A percentile compares a stretch with the other conserved stretches of the same genome.
Conservation (phyloP, 2,329 filamentous ascomycete species). For the Paraconiothyrium sp. region DNA sequence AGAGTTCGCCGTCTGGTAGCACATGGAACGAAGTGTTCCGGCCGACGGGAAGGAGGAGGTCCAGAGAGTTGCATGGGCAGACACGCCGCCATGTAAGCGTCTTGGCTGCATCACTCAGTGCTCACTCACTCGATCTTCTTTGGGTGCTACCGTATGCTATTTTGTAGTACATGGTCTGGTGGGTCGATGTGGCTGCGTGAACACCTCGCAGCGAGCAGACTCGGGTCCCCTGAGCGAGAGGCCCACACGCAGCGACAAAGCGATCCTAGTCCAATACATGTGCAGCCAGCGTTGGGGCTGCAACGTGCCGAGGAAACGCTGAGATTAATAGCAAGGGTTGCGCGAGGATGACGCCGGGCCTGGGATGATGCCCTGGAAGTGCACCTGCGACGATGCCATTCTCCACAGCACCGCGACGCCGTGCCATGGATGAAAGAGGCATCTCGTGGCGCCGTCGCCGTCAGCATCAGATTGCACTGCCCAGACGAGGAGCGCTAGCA, state of each 20-base stretch:
- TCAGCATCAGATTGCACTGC: constrained; percentile 15
- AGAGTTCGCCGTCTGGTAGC: background rate
- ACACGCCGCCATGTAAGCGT: background rate
- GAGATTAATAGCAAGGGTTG: constrained; percentile 19
- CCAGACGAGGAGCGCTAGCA: constrained; percentile 22
- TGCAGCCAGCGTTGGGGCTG: constrained; percentile 16
- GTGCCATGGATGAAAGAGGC: background rate
- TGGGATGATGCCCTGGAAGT: constrained; percentile 10
- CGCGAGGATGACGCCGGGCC: constrained; percentile 22
- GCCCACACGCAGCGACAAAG: too few species aligned
- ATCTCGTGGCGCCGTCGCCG: background rate
- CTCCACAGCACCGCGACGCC: too few species aligned
- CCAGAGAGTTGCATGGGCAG: background rate
- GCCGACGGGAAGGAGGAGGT: background rate
- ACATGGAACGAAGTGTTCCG: background rate
- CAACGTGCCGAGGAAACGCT: constrained; percentile 30
- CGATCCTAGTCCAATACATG: background rate
- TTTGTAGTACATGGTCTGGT: background rate
- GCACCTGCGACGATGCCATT: background rate
- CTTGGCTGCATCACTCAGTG: background rate
- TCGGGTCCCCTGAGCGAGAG: constrained; percentile 11
- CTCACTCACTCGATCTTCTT: too few species aligned
- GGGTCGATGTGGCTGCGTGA: background rate
- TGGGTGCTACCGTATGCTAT: too few species aligned
- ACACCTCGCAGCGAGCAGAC: background rate